A percentile compares a stretch with the other conserved stretches of the same genome.
Evolutionary conservation across 495 filamentous ascomycete genomes (phyloP).

Genomic region (Aspergillus nidulans): DNA sequence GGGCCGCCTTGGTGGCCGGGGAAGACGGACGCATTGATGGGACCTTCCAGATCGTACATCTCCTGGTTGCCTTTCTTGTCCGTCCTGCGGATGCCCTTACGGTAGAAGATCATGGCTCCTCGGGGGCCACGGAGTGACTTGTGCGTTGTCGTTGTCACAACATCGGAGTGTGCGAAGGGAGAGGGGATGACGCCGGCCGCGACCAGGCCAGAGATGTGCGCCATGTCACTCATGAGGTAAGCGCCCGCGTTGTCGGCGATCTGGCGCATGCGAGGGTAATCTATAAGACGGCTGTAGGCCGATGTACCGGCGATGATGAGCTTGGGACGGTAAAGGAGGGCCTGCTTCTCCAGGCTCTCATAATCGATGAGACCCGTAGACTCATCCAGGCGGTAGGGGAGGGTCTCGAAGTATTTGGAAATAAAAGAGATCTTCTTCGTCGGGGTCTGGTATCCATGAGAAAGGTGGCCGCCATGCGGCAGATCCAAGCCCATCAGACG

Average conservation of each 20-base stretch:
- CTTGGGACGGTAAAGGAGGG: conserved; percentile 85
- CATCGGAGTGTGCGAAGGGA: conserved; percentile 85
- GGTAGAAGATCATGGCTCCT: conserved; percentile 97
- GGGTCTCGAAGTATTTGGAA: conserved; percentile 97
- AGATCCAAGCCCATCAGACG: conserved; percentile 96
- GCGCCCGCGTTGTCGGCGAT: conserved; percentile 88
- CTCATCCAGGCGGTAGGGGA: conserved; percentile 90
- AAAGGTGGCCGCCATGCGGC: conserved; percentile 93
- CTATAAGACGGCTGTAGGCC: conserved; percentile 90
- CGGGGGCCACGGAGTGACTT: conserved; percentile 93
- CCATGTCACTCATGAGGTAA: conserved; percentile 93
- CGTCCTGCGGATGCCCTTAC: conserved; percentile 79
- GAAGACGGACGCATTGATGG: conserved; percentile 96
- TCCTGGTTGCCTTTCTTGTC: conserved; percentile 84
- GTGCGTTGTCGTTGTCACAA: conserved; percentile 98
- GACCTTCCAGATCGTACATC: conserved; percentile 86
- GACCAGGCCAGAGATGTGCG: conserved; percentile 93
- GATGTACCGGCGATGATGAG: conserved; percentile 93
- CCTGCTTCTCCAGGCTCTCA: conserved; percentile 77
- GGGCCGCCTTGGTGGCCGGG: conserved; percentile 98
- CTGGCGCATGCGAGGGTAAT: conserved; percentile 81
- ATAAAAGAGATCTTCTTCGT: conserved; percentile 98
- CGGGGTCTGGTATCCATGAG: conserved; percentile 95
- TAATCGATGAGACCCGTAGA: conserved; percentile 93
- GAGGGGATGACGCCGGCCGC: conserved; percentile 85